Evolutionary conservation across 306 rosid genomes (phyloP).

Genomic region (Quercus cerris): DNA sequence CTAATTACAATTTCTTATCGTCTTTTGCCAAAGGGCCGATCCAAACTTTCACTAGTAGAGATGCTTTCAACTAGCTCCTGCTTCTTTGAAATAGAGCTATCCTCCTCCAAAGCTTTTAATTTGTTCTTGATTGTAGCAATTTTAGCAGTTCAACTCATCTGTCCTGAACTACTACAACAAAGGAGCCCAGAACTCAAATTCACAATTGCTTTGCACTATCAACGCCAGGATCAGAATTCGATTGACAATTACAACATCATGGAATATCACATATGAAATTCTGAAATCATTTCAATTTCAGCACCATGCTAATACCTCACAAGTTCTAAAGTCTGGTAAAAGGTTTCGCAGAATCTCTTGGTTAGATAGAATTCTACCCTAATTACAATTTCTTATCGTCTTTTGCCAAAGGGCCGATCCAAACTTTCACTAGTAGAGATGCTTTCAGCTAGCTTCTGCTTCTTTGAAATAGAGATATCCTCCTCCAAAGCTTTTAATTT

Average conservation of each 20-base stretch:
- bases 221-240: background rate
- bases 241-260: background rate
- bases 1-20: background rate
- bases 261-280: background rate
- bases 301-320: background rate
- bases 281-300: background rate
- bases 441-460: conserved; percentile 58
- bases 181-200: background rate
- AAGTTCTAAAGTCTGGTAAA: background rate
- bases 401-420: background rate
- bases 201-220: background rate
- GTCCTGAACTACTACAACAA: conserved; percentile 37
- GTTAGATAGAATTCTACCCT: background rate
- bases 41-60: conserved; percentile 24
- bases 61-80: conserved; percentile 53
- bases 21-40: conserved; percentile 4
- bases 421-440: conserved; percentile 23
- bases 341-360: background rate
- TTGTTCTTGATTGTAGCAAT: conserved; percentile 96
- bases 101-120: conserved; percentile 76
- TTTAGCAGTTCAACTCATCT: conserved; percentile 63
- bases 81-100: conserved; percentile 58
- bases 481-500: conserved; percentile 78
- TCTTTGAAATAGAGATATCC: conserved; percentile 63
- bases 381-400: background rate